A percentile compares a stretch with the other conserved stretches of the same genome.
Conservation (phyloP, 2,329 filamentous ascomycete genomes). For the Cercospora canescens region DNA sequence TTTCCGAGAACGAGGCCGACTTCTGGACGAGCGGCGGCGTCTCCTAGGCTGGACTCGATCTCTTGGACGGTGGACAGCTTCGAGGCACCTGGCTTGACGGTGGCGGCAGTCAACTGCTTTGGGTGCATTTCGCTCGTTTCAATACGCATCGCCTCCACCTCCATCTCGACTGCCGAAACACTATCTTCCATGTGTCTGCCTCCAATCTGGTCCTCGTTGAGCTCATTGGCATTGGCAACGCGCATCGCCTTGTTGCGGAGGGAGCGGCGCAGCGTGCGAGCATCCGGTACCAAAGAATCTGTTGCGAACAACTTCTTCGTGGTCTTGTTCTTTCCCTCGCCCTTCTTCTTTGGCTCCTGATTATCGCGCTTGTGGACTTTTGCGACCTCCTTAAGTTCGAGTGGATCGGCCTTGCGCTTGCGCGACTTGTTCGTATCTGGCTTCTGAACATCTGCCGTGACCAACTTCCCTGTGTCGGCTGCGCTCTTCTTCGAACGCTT, state of each 20-base stretch:
- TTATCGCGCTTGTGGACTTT: not conserved
- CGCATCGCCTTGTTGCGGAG: not conserved
- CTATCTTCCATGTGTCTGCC: not conserved
- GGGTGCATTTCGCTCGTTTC: not conserved
- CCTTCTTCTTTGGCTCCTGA: not conserved
- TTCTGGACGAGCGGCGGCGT: not conserved
- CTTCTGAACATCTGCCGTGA: not conserved
- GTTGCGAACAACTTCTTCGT: not conserved
- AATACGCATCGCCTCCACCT: not conserved
- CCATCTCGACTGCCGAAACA: not conserved
- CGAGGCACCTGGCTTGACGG: not conserved
- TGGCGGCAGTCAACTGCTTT: not conserved
- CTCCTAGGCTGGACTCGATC: not conserved
- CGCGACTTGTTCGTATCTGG: not conserved
- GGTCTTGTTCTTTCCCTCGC: not conserved
- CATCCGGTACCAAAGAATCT: not conserved
- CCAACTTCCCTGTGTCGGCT: not conserved
- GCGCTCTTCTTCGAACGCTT: not conserved
- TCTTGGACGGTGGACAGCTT: not conserved
- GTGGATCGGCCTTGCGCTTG: not conserved
- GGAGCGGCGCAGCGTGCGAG: not conserved
- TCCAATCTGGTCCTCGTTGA: not conserved
- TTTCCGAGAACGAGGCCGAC: not conserved
- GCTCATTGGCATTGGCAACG: not conserved
- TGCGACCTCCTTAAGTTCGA: not conserved